These are phyloP conservation scores for Nepenthes mirabilis DNA, from an alignment of 148 eudicot genomes.

Conservation along the genomic window DNA sequence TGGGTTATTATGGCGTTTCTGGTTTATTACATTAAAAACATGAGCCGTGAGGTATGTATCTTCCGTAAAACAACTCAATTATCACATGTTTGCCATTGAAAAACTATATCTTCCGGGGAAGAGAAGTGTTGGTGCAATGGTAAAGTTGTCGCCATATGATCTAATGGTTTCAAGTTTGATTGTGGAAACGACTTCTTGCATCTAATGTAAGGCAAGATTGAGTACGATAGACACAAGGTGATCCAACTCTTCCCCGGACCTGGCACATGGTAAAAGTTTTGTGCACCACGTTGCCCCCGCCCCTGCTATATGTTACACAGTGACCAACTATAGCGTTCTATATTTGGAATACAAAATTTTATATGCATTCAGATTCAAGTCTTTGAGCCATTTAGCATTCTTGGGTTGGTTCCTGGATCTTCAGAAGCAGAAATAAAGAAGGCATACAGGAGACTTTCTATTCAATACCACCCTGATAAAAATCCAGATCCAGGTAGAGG, in stretches of 20 bases:
- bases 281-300: too few species aligned
- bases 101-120: neutral
- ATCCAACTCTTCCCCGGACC: too few species aligned
- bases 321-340: too few species aligned
- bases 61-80: neutral
- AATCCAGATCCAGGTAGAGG: constrained; percentile 96
- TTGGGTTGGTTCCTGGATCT: constrained; percentile 86
- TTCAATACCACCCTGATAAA: constrained; percentile 96
- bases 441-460: constrained; percentile 87
- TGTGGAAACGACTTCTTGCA: too few species aligned
- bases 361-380: constrained; percentile 40
- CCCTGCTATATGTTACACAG: too few species aligned
- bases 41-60: constrained; percentile 59
- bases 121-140: too few species aligned
- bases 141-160: too few species aligned
- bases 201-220: too few species aligned
- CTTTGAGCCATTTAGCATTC: constrained; percentile 88
- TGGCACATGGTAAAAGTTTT: too few species aligned
- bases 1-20: constrained; percentile 78
- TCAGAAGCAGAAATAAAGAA: constrained; percentile 79
- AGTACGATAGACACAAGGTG: too few species aligned
- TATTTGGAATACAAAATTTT: neutral
- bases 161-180: too few species aligned
- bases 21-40: constrained; percentile 65
- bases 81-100: neutral